Percentiles rank a stretch among this genome's conserved stretches.
Evolutionary conservation across 108 stramenopile species (phyloP).

Genomic region (Conticribra guillardii): DNA sequence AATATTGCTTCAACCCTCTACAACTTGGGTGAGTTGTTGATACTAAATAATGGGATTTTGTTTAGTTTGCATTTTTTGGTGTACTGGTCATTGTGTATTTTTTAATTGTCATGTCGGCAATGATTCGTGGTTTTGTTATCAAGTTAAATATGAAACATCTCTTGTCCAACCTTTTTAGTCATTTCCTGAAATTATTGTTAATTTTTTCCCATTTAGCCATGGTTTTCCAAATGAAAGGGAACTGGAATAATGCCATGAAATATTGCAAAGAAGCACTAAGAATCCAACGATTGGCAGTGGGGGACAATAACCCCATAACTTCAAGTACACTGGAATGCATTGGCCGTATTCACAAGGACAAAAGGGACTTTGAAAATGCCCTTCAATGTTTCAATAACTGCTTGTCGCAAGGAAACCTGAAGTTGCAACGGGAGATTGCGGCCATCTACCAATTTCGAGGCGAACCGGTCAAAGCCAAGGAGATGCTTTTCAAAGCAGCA

Average conservation of each 20-base stretch:
- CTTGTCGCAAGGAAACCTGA: slow-evolving; percentile 27
- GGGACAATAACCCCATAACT: slow-evolving; percentile 31
- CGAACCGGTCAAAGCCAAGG: slow-evolving; percentile 25
- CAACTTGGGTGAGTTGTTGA: no score
- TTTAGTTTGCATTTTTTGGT: no score
- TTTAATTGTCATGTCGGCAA: no score
- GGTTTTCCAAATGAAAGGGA: slow-evolving; percentile 43
- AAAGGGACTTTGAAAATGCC: slow-evolving; percentile 43
- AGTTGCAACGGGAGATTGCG: slow-evolving; percentile 33
- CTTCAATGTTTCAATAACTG: slow-evolving; percentile 45
- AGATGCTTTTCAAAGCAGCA: slow-evolving; percentile 35
- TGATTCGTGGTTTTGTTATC: no score
- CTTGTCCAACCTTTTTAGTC: no score
- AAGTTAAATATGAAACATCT: no score
- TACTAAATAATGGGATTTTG: no score
- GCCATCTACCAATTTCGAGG: slow-evolving; percentile 37
- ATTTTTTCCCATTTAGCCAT: no score
- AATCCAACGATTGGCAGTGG: slow-evolving; percentile 29
- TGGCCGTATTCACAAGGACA: slow-evolving; percentile 46
- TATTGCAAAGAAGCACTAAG: slow-evolving; percentile 51
- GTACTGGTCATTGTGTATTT: no score
- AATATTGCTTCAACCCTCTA: slow-evolving; percentile 43
- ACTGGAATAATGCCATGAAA: slow-evolving; percentile 47
- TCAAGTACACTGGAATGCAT: slow-evolving; percentile 47
- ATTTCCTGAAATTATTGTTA: no score